These are phyloP conservation scores for Saturnispora gosingensis DNA, from an alignment of 805 yeast species.

Conservation along the genomic window DNA sequence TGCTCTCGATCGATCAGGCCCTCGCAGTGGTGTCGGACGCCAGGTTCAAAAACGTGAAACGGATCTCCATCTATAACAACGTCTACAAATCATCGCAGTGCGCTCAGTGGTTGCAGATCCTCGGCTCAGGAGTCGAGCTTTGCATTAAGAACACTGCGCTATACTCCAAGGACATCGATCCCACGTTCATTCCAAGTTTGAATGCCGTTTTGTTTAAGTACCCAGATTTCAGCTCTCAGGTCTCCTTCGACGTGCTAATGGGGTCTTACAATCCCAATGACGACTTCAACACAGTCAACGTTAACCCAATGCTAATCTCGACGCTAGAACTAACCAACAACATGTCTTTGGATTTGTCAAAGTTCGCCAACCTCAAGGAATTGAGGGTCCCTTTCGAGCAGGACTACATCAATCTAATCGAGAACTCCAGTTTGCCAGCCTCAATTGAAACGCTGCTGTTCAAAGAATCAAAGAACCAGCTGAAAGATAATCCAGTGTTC, in stretches of 20 bases:
- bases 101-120: neutral
- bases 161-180: slow-evolving; percentile 3
- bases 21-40: neutral
- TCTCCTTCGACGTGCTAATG: slow-evolving; percentile 1
- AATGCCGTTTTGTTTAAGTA: neutral
- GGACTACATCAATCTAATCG: neutral
- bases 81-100: neutral
- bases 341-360: neutral
- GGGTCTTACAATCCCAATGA: slow-evolving; percentile 1
- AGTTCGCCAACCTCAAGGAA: slow-evolving; percentile 1
- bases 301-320: neutral
- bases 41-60: neutral
- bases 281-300: neutral
- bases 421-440: neutral
- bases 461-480: neutral
- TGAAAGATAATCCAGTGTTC: neutral
- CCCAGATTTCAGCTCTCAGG: neutral
- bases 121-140: neutral
- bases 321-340: neutral
- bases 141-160: slow-evolving; percentile 2
- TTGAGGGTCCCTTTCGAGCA: neutral
- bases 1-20: slow-evolving; percentile 2
- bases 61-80: slow-evolving; percentile 3
- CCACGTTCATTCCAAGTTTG: slow-evolving; percentile 2
- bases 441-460: slow-evolving; percentile 2